phyloP scores from a whole-genome alignment of 1,284 basidiomycete species.

The Puccinia coronata region DNA sequence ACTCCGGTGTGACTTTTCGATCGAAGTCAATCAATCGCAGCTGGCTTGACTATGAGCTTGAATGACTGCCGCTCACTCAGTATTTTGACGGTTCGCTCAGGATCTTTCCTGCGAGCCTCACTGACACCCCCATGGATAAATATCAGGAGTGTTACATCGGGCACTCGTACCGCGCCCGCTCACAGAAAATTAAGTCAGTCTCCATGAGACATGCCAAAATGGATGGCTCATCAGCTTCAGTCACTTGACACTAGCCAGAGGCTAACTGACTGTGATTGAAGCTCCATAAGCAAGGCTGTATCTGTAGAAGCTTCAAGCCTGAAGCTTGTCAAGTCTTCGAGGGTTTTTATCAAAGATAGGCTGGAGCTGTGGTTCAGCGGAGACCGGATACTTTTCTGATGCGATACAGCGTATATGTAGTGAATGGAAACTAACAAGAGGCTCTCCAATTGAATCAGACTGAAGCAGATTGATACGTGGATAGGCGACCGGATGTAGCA shows the following conservation, averaged over 20 bases:
- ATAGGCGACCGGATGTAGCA: too few relatives aligned
- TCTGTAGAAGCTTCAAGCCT: too few relatives aligned
- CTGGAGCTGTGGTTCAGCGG: too few relatives aligned
- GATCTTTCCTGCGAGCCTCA: neutral
- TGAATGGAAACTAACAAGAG: too few relatives aligned
- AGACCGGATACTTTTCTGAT: too few relatives aligned
- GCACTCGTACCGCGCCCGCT: neutral
- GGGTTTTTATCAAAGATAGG: too few relatives aligned
- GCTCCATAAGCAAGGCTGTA: too few relatives aligned
- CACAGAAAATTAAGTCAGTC: neutral
- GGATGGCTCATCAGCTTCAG: neutral
- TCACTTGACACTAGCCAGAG: neutral
- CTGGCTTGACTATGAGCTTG: neutral
- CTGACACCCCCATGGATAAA: neutral
- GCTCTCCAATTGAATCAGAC: too few relatives aligned
- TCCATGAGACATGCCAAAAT: neutral
- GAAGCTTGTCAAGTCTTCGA: too few relatives aligned
- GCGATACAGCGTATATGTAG: too few relatives aligned
- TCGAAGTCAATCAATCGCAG: neutral
- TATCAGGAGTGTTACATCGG: neutral
- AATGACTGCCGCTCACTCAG: neutral
- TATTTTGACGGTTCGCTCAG: neutral
- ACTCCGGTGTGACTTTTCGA: constrained; percentile 6
- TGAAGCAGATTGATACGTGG: too few relatives aligned
- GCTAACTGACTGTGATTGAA: neutral